These are phyloP conservation scores for Toxicodendron radicans DNA, from an alignment of 345 rosid genomes.

Conservation along the genomic window DNA sequence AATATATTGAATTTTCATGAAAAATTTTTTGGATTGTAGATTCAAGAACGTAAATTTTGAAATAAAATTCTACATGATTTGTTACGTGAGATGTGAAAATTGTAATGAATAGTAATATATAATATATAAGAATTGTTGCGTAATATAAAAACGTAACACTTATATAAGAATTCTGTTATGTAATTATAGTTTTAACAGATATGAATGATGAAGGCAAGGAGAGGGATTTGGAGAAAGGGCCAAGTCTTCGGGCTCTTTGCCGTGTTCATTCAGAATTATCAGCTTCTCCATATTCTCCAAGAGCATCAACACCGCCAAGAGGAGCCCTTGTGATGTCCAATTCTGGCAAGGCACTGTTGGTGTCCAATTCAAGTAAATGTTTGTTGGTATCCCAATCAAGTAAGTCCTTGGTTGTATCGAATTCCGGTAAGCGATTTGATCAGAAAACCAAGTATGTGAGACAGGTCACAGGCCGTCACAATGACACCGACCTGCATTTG, in stretches of 20 bases:
- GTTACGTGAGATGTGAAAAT: not conserved
- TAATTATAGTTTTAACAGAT: not conserved
- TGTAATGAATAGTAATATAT: not conserved
- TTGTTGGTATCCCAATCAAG: conserved; percentile 60
- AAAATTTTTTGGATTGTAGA: not conserved
- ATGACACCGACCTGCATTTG: conserved; percentile 93
- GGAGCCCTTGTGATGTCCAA: conserved; percentile 37
- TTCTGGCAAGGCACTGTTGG: conserved; percentile 49
- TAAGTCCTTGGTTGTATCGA: conserved; percentile 52
- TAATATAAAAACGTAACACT: too few species aligned
- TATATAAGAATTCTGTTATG: too few species aligned
- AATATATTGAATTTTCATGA: not conserved
- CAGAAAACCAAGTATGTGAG: conserved; percentile 82
- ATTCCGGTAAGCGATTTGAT: conserved; percentile 77
- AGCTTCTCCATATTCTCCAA: conserved; percentile 29
- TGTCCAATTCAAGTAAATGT: conserved; percentile 46
- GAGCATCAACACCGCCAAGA: conserved; percentile 38
- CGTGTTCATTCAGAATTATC: conserved; percentile 21
- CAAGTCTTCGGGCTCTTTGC: conserved; percentile 16
- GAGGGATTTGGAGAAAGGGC: conserved; percentile 44
- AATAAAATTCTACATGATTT: not conserved
- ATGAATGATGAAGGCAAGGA: conserved; percentile 20
- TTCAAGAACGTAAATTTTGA: too few species aligned
- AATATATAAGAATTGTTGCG: too few species aligned
- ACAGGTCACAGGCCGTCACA: conserved; percentile 93